phyloP scores from a whole-genome alignment of 176 grass and related monocot species.

The Chrysopogon serrulatus region DNA sequence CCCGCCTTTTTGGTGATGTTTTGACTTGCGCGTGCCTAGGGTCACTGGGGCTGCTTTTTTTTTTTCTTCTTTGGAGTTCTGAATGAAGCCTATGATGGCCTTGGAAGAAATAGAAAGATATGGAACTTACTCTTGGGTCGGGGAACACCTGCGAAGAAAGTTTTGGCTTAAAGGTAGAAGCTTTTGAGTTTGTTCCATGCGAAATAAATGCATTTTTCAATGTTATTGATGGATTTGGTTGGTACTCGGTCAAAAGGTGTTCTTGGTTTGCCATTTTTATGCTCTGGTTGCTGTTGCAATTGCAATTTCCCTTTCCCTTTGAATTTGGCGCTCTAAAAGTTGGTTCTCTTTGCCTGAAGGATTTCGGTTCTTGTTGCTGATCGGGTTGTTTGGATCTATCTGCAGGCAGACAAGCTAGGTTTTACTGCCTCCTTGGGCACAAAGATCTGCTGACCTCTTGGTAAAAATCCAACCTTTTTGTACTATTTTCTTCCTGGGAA shows the following conservation, averaged over 20 bases:
- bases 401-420: slow-evolving; percentile 24
- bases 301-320: background rate
- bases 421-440: background rate
- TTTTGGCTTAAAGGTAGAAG: background rate
- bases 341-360: background rate
- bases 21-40: background rate
- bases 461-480: background rate
- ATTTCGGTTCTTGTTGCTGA: slow-evolving; percentile 7
- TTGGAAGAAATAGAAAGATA: background rate
- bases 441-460: background rate
- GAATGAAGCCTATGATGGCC: background rate
- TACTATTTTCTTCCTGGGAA: background rate
- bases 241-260: background rate
- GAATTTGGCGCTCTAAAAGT: background rate
- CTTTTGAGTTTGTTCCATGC: background rate
- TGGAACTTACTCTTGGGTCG: background rate
- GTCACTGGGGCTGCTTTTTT: background rate
- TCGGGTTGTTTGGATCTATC: slow-evolving; percentile 6
- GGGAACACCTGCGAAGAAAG: background rate
- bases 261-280: background rate
- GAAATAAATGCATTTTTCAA: background rate
- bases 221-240: slow-evolving; percentile 22
- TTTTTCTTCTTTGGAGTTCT: background rate
- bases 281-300: background rate
- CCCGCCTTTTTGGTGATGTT: background rate